A percentile compares a stretch with the other conserved stretches of the same genome.
Evolutionary conservation across 2,329 filamentous ascomycete genomes (phyloP).

Genomic region (Ascocoryne sarcoides): DNA sequence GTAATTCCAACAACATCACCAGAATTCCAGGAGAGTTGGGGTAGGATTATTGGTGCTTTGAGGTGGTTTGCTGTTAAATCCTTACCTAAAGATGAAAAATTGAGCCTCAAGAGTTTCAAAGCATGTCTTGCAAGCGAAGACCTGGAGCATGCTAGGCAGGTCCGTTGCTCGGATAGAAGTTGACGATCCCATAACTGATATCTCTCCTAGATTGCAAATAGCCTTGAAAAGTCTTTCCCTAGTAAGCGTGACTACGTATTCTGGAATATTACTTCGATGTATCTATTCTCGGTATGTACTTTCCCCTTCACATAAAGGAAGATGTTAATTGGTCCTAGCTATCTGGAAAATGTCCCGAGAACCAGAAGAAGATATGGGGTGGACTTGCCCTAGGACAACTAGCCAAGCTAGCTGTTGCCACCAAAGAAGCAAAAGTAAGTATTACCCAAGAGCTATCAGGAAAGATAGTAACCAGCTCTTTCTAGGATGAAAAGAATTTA

Average conservation of each 20-base stretch:
- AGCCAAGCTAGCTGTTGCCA: slow-evolving; percentile 25
- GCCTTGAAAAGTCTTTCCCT: slow-evolving; percentile 27
- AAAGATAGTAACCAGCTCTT: no score
- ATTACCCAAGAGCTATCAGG: no score
- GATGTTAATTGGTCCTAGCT: slow-evolving; percentile 15
- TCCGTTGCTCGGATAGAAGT: slow-evolving; percentile 6
- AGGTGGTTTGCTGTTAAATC: slow-evolving; percentile 26
- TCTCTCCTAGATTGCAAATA: slow-evolving; percentile 25
- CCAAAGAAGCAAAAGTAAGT: slow-evolving; percentile 23
- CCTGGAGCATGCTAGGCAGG: slow-evolving; percentile 28
- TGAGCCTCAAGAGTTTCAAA: slow-evolving; percentile 23
- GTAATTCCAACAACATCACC: slow-evolving; percentile 10
- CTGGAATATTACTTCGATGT: slow-evolving; percentile 28
- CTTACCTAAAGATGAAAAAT: slow-evolving; percentile 25
- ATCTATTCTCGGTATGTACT: slow-evolving; percentile 25
- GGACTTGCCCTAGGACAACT: slow-evolving; percentile 23
- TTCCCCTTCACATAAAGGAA: background rate
- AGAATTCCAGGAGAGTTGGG: slow-evolving; percentile 18
- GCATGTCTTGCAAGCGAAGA: slow-evolving; percentile 26
- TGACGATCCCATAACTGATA: background rate
- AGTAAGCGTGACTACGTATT: slow-evolving; percentile 27
- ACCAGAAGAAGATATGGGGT: slow-evolving; percentile 24
- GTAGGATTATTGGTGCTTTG: slow-evolving; percentile 25
- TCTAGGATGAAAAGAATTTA: slow-evolving; percentile 20
- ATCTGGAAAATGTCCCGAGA: slow-evolving; percentile 19